phyloP scores from a whole-genome alignment of 2,329 filamentous ascomycete genomes.

The Neofusicoccum ribis region DNA sequence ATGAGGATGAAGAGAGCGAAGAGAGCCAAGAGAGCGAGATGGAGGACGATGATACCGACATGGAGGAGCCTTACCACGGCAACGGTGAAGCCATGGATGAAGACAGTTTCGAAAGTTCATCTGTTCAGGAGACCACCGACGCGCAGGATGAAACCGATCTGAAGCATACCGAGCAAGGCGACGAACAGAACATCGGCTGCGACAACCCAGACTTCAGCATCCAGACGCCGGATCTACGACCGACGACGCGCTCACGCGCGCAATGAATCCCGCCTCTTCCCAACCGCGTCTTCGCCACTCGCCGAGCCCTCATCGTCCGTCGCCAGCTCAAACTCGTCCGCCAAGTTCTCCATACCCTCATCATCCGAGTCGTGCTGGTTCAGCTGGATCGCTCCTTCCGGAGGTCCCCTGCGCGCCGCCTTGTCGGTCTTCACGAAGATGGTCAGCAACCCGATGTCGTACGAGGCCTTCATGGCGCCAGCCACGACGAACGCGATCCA shows the following conservation, averaged over 20 bases:
- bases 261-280: not conserved
- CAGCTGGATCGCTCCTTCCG: not conserved
- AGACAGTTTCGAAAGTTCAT: too few relatives aligned
- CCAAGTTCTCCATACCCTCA: not conserved
- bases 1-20: too few relatives aligned
- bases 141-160: not conserved
- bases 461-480: slow-evolving; percentile 36
- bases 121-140: too few relatives aligned
- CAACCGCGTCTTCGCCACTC: not conserved
- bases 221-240: not conserved
- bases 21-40: too few relatives aligned
- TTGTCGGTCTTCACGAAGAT: slow-evolving; percentile 37
- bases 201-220: not conserved
- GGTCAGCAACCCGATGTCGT: slow-evolving; percentile 37
- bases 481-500: slow-evolving; percentile 43
- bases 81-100: too few relatives aligned
- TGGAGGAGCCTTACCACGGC: too few relatives aligned
- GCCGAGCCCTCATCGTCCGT: not conserved
- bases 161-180: not conserved
- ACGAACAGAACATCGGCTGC: too few relatives aligned
- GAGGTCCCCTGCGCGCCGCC: not conserved
- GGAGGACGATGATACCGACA: too few relatives aligned
- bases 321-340: not conserved
- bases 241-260: not conserved
- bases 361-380: not conserved